phyloP scores from a whole-genome alignment of 805 yeast genomes.

The Candida golubevii region DNA sequence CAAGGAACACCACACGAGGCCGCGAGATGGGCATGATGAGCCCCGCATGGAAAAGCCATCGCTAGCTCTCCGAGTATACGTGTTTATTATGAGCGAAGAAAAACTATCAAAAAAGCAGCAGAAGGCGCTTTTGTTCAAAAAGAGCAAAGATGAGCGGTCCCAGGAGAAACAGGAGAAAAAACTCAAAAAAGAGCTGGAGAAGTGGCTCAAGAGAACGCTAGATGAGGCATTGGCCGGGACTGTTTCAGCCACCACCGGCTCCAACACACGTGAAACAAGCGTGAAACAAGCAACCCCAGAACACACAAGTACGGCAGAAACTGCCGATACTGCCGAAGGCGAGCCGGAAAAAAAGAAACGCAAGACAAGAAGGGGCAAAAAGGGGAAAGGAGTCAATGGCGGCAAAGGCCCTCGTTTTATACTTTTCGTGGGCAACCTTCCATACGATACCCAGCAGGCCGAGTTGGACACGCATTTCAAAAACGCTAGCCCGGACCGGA shows the following conservation, averaged over 20 bases:
- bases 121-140: constrained; percentile 57
- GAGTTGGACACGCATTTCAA: constrained; percentile 71
- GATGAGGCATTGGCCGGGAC: constrained; percentile 17
- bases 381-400: constrained; percentile 52
- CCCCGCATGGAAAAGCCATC: no score
- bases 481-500: constrained; percentile 63
- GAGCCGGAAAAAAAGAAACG: constrained; percentile 55
- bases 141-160: constrained; percentile 38
- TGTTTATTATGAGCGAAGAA: constrained; percentile 17
- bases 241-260: background rate
- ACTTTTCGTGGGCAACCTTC: constrained; percentile 86
- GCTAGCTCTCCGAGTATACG: no score
- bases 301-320: background rate
- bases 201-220: constrained; percentile 20
- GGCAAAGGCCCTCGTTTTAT: constrained; percentile 64
- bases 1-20: no score
- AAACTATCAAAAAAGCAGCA: constrained; percentile 63
- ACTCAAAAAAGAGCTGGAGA: constrained; percentile 10
- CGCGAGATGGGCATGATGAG: no score
- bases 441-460: constrained; percentile 60
- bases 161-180: constrained; percentile 27
- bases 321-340: constrained; percentile 8
- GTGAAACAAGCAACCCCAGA: background rate
- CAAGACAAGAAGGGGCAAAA: constrained; percentile 75
- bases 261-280: background rate